Evolutionary conservation across 2,329 filamentous ascomycete genomes (phyloP), one percentile per base, ranked within the genome.

Genomic region (Trichoderma koningii): DNA sequence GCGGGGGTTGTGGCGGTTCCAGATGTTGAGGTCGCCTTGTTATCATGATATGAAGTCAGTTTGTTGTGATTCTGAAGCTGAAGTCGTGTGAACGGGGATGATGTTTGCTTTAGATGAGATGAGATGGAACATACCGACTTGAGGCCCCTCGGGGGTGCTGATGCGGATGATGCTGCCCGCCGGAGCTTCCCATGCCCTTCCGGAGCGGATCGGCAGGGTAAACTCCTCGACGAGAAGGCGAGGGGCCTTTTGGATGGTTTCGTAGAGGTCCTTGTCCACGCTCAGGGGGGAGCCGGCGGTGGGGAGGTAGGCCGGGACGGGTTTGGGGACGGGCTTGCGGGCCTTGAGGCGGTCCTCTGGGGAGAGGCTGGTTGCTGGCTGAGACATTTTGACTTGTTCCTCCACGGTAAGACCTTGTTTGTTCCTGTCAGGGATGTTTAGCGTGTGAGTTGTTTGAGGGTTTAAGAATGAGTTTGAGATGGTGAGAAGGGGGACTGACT

Each of bases 11-110:
- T 87, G 79, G 5, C 83, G 81, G 70, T 89, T 91, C 90, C 90
- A 96, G 70, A 95, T 83, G 75, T 96, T 96, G 19, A 95, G 79
- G 71, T 95, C 92, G 62, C 91, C 90, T 77, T 62, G 5, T 5
- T 5, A 14, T 45, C 0, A 34, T 30, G 1, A 30, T 30, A 28
- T 28, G 28, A 28, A 0, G 34, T 34, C 4, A 12, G 2, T n/a
- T 9, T 28, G 28, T 3, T 51, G 23, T 12, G 23, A 51, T n/a
- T 51, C 15, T 51, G 14, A 10, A 6, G 3, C 1, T 28, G 5
- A 28, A 28, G 28, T 28, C 7, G 28, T 28, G 28, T 28, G 28
- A 28, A 28, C 28, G 28, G 28, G 28, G 28, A 28, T 30, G 12
- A 57, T 5, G 15, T 7, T 7, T 30, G 19, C 28, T 30, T 7